These are phyloP conservation scores for Solanum sitiens DNA, from an alignment of 257 asterid species.

Conservation along the genomic window DNA sequence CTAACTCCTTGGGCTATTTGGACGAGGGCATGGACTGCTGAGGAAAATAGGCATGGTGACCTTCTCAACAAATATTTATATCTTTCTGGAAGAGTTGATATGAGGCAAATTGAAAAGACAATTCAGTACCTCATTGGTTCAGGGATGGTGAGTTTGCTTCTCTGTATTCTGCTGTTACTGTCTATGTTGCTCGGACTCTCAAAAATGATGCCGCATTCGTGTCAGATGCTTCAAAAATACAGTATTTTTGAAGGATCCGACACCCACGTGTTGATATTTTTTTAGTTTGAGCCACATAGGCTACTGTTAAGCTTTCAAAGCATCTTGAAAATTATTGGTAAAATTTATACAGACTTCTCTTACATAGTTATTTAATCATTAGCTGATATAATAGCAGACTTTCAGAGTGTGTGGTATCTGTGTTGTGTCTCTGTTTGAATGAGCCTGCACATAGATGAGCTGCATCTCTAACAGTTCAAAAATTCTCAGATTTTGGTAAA, in stretches of 20 bases:
- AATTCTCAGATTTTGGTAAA: background rate
- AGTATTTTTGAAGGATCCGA: background rate
- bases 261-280: too few species aligned
- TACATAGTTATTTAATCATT: background rate
- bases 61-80: conserved; percentile 56
- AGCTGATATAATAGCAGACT: background rate
- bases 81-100: conserved; percentile 64
- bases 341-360: background rate
- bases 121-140: conserved; percentile 53
- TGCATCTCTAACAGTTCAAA: background rate
- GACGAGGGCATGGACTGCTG: conserved; percentile 77
- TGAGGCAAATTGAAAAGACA: conserved; percentile 52
- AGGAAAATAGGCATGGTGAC: conserved; percentile 75
- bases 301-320: background rate
- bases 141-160: conserved; percentile 26
- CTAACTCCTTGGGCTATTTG: conserved; percentile 64
- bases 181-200: background rate
- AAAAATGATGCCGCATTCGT: background rate
- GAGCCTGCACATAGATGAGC: background rate
- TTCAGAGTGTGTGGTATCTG: background rate
- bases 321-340: background rate
- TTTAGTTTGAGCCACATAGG: background rate
- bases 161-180: background rate
- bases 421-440: background rate
- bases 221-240: background rate